Evolutionary conservation across 768 basidiomycete species (phyloP).

Genomic region (Leccinellum albellum): DNA sequence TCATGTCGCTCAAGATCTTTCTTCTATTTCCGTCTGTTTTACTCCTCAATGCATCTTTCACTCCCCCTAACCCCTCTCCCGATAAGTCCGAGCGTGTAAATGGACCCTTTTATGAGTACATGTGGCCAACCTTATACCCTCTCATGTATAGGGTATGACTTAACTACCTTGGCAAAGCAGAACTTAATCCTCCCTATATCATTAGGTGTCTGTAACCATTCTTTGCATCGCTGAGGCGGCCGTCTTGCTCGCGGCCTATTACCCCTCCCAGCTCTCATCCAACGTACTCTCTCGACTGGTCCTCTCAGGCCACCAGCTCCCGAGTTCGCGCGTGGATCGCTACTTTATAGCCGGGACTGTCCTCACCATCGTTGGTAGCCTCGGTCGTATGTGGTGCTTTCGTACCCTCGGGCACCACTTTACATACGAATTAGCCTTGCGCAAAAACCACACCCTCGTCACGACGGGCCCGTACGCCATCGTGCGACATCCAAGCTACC

Average conservation of each 20-base stretch:
- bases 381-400: background rate
- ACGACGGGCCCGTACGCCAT: background rate
- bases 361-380: background rate
- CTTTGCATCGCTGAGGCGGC: background rate
- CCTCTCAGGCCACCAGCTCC: background rate
- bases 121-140: background rate
- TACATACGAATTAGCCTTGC: background rate
- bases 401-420: background rate
- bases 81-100: background rate
- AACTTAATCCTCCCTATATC: background rate
- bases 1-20: too few relatives aligned
- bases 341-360: background rate
- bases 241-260: background rate
- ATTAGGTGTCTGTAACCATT: background rate
- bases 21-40: background rate
- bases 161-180: background rate
- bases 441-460: background rate
- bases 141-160: background rate
- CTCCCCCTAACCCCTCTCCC: background rate
- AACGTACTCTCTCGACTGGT: background rate
- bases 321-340: background rate
- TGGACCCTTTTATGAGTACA: background rate
- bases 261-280: background rate
- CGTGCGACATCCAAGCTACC: background rate
- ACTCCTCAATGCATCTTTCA: background rate